phyloP scores from a whole-genome alignment of 208 protist genomes.

The Acanthamoeba triangularis region DNA sequence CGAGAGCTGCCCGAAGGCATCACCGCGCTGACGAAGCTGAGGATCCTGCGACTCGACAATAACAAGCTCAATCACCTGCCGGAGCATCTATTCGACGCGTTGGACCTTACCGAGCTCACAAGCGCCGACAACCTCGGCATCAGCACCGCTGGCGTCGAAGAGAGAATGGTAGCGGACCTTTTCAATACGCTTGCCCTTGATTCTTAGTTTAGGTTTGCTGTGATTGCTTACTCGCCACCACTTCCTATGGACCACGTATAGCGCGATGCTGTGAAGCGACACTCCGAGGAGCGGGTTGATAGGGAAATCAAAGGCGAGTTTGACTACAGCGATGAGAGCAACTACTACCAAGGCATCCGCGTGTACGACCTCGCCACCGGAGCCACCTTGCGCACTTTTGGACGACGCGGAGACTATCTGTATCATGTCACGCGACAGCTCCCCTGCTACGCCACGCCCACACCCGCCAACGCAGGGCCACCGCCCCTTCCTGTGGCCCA shows the following conservation, averaged over 20 bases:
- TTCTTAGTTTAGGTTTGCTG: no score
- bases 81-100: neutral
- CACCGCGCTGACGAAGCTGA: neutral
- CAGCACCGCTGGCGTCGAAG: neutral
- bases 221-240: no score
- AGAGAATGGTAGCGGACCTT: neutral
- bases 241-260: neutral
- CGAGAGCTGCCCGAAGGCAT: neutral
- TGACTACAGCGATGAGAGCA: neutral
- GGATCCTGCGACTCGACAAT: constrained; percentile 1
- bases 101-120: neutral
- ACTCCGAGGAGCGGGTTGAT: neutral
- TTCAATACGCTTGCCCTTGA: neutral
- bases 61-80: constrained; percentile 45
- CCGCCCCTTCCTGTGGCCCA: neutral
- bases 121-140: neutral
- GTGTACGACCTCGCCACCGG: constrained; percentile 1
- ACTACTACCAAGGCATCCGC: constrained; percentile 33
- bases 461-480: neutral
- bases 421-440: constrained; percentile 4
- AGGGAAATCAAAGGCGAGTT: neutral
- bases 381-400: neutral
- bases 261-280: neutral
- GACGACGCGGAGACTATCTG: constrained; percentile 1
- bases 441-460: neutral